Base-by-base conservation (phyloP, 1,284 basidiomycete species). In the Phaffia rhodozyma region DNA sequence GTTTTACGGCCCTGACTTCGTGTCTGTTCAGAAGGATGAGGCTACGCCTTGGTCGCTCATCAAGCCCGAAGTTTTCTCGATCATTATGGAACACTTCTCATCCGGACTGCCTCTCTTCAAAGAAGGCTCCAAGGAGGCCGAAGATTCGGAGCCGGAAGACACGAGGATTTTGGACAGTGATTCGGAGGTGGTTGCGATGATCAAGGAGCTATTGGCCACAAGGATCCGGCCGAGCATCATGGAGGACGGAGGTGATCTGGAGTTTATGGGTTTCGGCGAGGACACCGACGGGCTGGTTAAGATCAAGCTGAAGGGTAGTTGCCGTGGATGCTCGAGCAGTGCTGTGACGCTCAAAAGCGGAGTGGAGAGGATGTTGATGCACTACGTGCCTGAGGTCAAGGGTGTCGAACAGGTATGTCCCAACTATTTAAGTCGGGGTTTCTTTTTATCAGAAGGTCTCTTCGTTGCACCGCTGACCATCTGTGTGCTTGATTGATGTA, bases 31-130 rank as follows among this genome's bases (percentile, higher is more conserved):
- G 57, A 98, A 97, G 77, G 87, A 91, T 72, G 80, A 86, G 49
- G 89, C 88, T 70, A 84, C 85, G 69, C 77, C 83, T 11, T 98
- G 94, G 94, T 78, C 86, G 3, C 83, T 94, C 38, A 78, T 98
- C 69, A 98, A 98, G 75, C 96, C 94, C n/a, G 96, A 98, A 77
- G 85, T 98, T 60, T 98, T 97, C 75, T 89, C 91, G n/a, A 84
- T 86, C 63, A 81, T 98, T 67, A 98, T 98, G 94, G 94, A 98
- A 76, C 87, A 88, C 76, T 98, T 98, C 77, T 91, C 93, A 4
- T 86, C 91, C 11, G 89, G 86, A 0, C 83, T 87, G 67, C 78
- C 86, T 2, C 79, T 98, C 11, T 98, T 98, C 79, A 83, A 86
- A 66, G 77, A 78, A 27, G 70, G 67, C 6, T 55, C 63, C 32